phyloP scores from a whole-genome alignment of 1,284 basidiomycete genomes.

The Xerocomus amazonicus region DNA sequence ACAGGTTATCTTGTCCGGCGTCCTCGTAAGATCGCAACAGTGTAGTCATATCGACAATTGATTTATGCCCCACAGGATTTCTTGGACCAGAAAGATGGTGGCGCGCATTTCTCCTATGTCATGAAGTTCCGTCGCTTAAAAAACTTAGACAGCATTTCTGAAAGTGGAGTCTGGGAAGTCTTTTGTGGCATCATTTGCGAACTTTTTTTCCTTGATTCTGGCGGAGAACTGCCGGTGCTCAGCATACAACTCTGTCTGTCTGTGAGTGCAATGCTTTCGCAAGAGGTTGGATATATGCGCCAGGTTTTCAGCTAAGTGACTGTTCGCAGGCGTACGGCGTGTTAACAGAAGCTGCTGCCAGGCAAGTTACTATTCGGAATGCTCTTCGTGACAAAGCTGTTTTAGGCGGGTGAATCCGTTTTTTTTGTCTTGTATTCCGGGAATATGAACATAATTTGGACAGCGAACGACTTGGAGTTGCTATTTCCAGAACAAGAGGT shows the following conservation, averaged over 20 bases:
- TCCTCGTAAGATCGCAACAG: constrained; percentile 35
- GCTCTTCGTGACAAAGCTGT: constrained; percentile 32
- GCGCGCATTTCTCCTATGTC: constrained; percentile 12
- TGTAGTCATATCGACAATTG: constrained; percentile 2
- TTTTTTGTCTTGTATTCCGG: not conserved
- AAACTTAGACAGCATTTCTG: constrained; percentile 11
- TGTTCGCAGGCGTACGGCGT: constrained; percentile 33
- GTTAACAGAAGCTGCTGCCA: constrained; percentile 32
- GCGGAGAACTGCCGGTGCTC: constrained; percentile 6
- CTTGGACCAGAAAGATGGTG: constrained; percentile 20
- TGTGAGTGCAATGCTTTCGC: constrained; percentile 17
- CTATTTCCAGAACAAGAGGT: constrained; percentile 35
- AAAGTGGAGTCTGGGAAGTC: constrained; percentile 19
- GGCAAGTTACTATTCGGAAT: constrained; percentile 28
- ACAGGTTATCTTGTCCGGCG: constrained; percentile 39
- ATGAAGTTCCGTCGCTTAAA: not conserved
- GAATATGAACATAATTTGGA: constrained; percentile 5
- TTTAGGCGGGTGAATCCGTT: constrained; percentile 36
- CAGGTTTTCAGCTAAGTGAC: constrained; percentile 1
- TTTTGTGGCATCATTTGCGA: constrained; percentile 29
- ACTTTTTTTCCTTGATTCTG: constrained; percentile 31
- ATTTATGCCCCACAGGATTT: constrained; percentile 30
- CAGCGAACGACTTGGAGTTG: constrained; percentile 35
- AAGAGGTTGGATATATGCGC: constrained; percentile 32
- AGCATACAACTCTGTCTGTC: constrained; percentile 21